These are phyloP conservation scores for Globisporangium radiosum DNA, from an alignment of 352 stramenopile genomes.

Conservation along the genomic window DNA sequence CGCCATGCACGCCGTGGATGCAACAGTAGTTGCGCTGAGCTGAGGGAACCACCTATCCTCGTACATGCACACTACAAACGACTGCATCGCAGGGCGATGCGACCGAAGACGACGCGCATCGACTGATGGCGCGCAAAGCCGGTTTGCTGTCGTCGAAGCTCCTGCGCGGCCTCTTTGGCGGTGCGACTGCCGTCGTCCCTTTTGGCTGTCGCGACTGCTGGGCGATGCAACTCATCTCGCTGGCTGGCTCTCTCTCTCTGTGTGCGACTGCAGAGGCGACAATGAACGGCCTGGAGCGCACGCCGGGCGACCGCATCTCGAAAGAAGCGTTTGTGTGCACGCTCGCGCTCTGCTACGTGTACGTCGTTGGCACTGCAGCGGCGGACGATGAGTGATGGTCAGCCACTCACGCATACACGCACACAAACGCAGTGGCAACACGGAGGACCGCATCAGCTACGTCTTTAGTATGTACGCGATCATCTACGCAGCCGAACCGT, in stretches of 20 bases:
- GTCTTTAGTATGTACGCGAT: conserved; percentile 85
- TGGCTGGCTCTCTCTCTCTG: background rate
- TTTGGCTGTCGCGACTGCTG: no score
- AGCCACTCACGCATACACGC: no score
- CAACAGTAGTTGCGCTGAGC: no score
- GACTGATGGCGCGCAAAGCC: conserved; percentile 58
- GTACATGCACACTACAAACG: background rate
- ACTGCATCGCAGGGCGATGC: conserved; percentile 47
- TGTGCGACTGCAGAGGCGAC: conserved; percentile 30
- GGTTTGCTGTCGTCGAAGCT: conserved; percentile 73
- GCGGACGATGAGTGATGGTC: no score
- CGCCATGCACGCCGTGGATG: background rate
- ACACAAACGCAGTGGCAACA: conserved; percentile 52
- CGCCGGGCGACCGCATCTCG: conserved; percentile 47
- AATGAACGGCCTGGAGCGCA: conserved; percentile 58
- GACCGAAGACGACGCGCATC: conserved; percentile 56
- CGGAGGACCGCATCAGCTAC: conserved; percentile 83
- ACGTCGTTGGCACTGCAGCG: conserved; percentile 7
- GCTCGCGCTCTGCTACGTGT: conserved; percentile 73
- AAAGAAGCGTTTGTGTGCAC: conserved; percentile 73
- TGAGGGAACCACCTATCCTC: background rate
- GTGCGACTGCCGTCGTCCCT: conserved; percentile 14
- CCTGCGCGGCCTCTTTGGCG: conserved; percentile 64
- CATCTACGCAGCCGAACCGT: conserved; percentile 64
- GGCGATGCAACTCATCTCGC: background rate